phyloP scores from a whole-genome alignment of 2,329 filamentous ascomycete species.

The Scleromitrula shiraiana region DNA sequence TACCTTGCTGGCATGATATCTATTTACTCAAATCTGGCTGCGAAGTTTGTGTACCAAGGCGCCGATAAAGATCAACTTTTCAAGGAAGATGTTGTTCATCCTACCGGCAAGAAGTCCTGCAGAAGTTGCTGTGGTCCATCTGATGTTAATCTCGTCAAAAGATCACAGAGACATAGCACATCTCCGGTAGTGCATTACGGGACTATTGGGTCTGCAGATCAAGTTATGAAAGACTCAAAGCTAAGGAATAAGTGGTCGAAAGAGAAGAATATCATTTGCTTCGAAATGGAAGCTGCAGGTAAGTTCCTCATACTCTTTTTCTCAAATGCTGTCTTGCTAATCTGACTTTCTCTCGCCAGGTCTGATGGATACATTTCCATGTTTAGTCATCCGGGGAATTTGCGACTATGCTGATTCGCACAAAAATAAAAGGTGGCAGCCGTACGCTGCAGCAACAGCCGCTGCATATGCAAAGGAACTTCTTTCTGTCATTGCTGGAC shows the following conservation, averaged over 20 bases:
- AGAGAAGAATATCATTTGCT: conserved; percentile 4
- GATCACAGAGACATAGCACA: neutral
- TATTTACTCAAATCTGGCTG: neutral
- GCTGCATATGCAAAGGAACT: conserved; percentile 12
- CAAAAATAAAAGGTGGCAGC: conserved; percentile 12
- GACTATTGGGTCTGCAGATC: conserved; percentile 9
- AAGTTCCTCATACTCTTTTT: neutral
- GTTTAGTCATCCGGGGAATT: conserved; percentile 13
- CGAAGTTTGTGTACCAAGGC: conserved; percentile 12
- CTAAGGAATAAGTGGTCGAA: conserved; percentile 1
- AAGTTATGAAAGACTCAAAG: conserved; percentile 7
- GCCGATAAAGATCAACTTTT: conserved; percentile 22
- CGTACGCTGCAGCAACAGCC: conserved; percentile 11
- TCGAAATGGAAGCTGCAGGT: conserved; percentile 12
- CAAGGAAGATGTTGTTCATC: conserved; percentile 21
- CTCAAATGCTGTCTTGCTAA: neutral
- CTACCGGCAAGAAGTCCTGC: neutral
- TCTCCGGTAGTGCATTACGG: conserved; percentile 32
- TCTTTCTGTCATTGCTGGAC: neutral
- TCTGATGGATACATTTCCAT: conserved; percentile 12
- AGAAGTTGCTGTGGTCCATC: neutral
- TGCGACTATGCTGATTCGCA: conserved; percentile 14
- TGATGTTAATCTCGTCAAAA: conserved; percentile 1
- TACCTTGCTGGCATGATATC: neutral
- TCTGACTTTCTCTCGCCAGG: neutral